Percentiles rank a stretch among this genome's conserved stretches.
These are phyloP conservation scores for Monosporascus cannonballus DNA, from an alignment of 2,329 filamentous ascomycete genomes.

Conservation along the genomic window DNA sequence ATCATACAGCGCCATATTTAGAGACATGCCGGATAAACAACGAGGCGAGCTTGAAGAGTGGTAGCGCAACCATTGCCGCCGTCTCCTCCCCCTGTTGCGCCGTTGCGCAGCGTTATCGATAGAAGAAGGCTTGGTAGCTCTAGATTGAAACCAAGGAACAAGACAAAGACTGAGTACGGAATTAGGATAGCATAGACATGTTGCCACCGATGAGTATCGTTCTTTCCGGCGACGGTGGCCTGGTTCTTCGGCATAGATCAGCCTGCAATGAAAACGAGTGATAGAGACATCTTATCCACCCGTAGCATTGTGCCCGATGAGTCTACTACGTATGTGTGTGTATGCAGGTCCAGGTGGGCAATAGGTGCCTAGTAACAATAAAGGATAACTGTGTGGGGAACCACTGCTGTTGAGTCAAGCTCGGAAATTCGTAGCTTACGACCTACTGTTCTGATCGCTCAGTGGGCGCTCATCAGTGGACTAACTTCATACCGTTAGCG, in stretches of 20 bases:
- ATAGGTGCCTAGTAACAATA: background rate
- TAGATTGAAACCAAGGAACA: background rate
- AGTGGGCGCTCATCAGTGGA: background rate
- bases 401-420: no score
- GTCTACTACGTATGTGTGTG: background rate
- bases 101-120: background rate
- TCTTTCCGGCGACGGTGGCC: no score
- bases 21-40: slow-evolving; percentile 61
- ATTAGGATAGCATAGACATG: no score
- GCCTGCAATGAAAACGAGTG: background rate
- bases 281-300: background rate
- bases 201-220: no score
- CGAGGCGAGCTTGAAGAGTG: slow-evolving; percentile 60
- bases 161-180: no score
- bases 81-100: background rate
- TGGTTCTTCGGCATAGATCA: no score
- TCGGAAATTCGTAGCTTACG: no score
- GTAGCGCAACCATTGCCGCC: slow-evolving; percentile 54
- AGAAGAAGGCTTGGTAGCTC: background rate
- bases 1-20: slow-evolving; percentile 62
- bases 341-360: background rate
- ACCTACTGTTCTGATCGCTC: no score
- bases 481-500: background rate
- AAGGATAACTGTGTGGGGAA: background rate
- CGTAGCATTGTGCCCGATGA: background rate